phyloP scores from a whole-genome alignment of 257 asterid species.

The Nicotiana benthamiana region DNA sequence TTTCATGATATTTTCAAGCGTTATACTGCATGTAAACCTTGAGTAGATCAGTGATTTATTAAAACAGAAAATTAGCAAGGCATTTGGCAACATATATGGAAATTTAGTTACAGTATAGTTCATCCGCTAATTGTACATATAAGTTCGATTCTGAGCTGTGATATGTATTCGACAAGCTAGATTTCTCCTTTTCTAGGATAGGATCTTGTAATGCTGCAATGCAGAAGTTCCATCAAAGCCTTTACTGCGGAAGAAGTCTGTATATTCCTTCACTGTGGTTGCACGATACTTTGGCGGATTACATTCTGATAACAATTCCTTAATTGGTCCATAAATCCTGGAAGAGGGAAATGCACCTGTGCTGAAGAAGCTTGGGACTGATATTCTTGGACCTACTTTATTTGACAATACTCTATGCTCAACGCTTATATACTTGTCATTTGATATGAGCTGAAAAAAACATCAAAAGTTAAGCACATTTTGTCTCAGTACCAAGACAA shows the following conservation, averaged over 20 bases:
- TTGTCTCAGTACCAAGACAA: background rate
- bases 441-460: constrained; percentile 42
- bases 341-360: constrained; percentile 29
- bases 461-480: background rate
- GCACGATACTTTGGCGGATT: constrained; percentile 51
- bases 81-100: no score
- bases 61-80: no score
- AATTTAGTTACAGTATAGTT: background rate
- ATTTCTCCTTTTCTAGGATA: background rate
- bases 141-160: background rate
- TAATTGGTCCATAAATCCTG: constrained; percentile 43
- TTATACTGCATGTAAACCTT: no score
- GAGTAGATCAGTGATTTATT: no score
- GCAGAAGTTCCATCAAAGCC: constrained; percentile 52
- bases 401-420: constrained; percentile 54
- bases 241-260: constrained; percentile 19
- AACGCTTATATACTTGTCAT: constrained; percentile 50
- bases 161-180: background rate
- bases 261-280: constrained; percentile 44
- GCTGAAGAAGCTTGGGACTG: constrained; percentile 58
- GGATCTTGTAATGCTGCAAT: constrained; percentile 42
- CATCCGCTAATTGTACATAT: background rate
- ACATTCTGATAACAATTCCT: constrained; percentile 44
- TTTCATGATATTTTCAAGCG: no score
- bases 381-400: constrained; percentile 42